A percentile compares a stretch with the other conserved stretches of the same genome.
Conservation (phyloP, 2,329 filamentous ascomycete species). For the Phialophora chinensis region DNA sequence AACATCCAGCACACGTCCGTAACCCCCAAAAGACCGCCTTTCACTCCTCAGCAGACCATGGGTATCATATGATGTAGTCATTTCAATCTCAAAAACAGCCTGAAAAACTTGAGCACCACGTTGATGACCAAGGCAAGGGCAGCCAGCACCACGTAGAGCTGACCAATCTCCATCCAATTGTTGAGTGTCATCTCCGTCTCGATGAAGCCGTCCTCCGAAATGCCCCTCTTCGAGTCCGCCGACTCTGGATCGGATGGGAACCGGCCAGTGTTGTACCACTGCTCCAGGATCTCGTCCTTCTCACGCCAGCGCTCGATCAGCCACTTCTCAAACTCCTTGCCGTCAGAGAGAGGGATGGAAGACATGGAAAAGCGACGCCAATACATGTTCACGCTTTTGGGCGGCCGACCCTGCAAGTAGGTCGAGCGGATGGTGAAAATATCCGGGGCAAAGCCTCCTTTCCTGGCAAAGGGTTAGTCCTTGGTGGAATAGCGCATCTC, state of each 20-base stretch:
- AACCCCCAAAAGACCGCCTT: background rate
- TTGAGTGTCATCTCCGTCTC: slow-evolving; percentile 51
- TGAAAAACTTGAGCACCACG: slow-evolving; percentile 41
- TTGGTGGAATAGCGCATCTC: background rate
- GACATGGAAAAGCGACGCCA: slow-evolving; percentile 85
- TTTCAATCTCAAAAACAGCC: slow-evolving; percentile 31
- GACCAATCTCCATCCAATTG: slow-evolving; percentile 52
- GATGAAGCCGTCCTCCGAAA: slow-evolving; percentile 48
- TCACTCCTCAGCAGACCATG: background rate
- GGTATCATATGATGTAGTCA: slow-evolving; percentile 1
- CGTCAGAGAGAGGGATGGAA: slow-evolving; percentile 79
- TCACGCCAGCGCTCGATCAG: slow-evolving; percentile 85
- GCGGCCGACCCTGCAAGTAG: slow-evolving; percentile 85
- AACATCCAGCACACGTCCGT: background rate
- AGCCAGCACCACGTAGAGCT: slow-evolving; percentile 51
- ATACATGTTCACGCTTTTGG: slow-evolving; percentile 95
- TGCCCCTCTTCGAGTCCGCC: slow-evolving; percentile 49
- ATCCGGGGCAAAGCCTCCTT: slow-evolving; percentile 84
- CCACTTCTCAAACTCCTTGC: slow-evolving; percentile 81
- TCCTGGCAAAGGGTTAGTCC: slow-evolving; percentile 54
- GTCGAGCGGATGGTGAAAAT: slow-evolving; percentile 86
- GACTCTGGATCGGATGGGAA: slow-evolving; percentile 72
- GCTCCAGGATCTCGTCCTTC: slow-evolving; percentile 87
- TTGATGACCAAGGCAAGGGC: slow-evolving; percentile 45
- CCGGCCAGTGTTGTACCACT: slow-evolving; percentile 75